Conservation (phyloP, 2,329 filamentous ascomycete species). For the Paraphaeosphaeria minitans region DNA sequence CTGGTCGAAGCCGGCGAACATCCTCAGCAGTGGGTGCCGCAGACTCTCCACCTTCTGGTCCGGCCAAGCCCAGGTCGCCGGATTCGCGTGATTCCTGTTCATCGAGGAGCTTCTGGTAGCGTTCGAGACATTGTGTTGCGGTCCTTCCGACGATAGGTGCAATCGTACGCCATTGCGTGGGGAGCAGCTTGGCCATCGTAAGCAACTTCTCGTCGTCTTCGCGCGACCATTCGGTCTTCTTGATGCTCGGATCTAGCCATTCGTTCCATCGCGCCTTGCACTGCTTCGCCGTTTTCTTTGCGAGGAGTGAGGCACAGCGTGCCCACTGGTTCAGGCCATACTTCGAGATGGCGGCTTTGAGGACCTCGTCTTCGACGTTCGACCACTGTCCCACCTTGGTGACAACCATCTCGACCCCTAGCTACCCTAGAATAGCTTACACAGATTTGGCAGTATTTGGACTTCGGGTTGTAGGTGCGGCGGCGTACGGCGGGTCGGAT, state of each 20-base stretch:
- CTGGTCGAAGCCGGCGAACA: constrained; percentile 83
- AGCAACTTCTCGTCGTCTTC: constrained; percentile 98
- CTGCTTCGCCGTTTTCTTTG: constrained; percentile 97
- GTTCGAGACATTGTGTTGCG: constrained; percentile 94
- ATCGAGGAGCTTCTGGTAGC: constrained; percentile 94
- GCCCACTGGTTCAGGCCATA: constrained; percentile 77
- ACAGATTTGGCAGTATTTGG: background rate
- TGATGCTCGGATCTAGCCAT: constrained; percentile 97
- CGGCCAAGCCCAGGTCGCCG: constrained; percentile 78
- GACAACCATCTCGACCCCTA: constrained; percentile 60
- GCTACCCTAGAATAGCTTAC: background rate
- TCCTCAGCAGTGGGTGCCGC: constrained; percentile 90
- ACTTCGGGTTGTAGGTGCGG: background rate
- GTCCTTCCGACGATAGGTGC: constrained; percentile 95
- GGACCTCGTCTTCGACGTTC: constrained; percentile 87
- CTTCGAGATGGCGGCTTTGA: constrained; percentile 69
- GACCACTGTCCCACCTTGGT: constrained; percentile 72
- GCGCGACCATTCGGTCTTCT: constrained; percentile 98
- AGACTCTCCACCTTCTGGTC: constrained; percentile 84
- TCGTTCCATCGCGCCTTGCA: constrained; percentile 99
- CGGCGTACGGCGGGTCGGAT: constrained; percentile 2
- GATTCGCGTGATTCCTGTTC: constrained; percentile 91
- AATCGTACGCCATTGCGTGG: constrained; percentile 98
- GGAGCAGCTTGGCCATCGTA: constrained; percentile 97
- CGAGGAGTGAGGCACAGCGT: constrained; percentile 93